Percentiles rank a stretch among this genome's conserved stretches.
Conservation (phyloP, 768 basidiomycete species). For the Lactifluus piperatus region DNA sequence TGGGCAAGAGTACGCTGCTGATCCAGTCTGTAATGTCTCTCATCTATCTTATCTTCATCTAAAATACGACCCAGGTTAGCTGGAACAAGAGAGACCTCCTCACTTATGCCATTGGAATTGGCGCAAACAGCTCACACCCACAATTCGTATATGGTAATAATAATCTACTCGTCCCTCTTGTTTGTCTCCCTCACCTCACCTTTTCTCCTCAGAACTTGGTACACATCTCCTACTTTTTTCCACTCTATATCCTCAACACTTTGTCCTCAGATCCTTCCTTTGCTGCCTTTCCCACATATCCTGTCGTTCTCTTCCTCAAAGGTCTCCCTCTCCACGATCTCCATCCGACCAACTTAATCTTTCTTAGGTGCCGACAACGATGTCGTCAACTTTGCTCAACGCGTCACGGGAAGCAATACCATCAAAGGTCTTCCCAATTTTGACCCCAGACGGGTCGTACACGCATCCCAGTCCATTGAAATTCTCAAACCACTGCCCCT, state of each 20-base stretch:
- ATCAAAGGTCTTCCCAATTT: conserved; percentile 64
- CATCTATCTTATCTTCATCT: neutral
- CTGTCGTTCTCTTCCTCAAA: conserved; percentile 70
- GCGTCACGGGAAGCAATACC: conserved; percentile 28
- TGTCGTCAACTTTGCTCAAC: conserved; percentile 57
- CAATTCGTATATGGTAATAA: conserved; percentile 68
- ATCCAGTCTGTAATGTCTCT: conserved; percentile 29
- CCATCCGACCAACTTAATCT: neutral
- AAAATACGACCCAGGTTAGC: conserved; percentile 52
- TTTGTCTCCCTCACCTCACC: neutral
- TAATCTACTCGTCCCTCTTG: conserved; percentile 13
- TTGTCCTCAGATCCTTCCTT: conserved; percentile 48
- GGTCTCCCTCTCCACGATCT: conserved; percentile 30
- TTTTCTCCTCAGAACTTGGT: conserved; percentile 25
- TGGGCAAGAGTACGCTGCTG: conserved; percentile 43
- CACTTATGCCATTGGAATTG: conserved; percentile 72
- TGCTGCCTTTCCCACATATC: conserved; percentile 76
- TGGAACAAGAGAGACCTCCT: conserved; percentile 84
- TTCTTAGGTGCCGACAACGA: conserved; percentile 47
- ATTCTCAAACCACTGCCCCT: conserved; percentile 69
- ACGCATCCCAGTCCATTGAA: conserved; percentile 73
- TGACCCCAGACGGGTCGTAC: conserved; percentile 60
- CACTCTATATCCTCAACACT: neutral
- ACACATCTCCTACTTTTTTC: neutral
- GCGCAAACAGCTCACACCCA: conserved; percentile 68